Percentiles rank a stretch among this genome's conserved stretches.
Conservation (phyloP, 805 yeast genomes). For the Lachancea sp. region DNA sequence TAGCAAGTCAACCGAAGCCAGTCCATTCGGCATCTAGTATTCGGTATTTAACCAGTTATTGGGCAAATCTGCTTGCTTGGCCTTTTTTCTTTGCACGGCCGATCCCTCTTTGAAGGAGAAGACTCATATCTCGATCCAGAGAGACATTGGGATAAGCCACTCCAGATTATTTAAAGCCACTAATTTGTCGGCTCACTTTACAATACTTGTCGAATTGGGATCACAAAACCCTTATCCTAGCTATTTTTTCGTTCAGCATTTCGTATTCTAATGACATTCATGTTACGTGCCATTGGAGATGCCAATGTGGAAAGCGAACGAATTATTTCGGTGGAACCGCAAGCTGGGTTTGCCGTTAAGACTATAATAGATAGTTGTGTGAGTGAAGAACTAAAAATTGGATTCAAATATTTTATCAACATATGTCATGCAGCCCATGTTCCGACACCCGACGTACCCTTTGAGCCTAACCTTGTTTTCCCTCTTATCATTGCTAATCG, state of each 20-base stretch:
- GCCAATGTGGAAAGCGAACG: not conserved
- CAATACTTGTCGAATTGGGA: too few relatives aligned
- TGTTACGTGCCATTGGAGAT: conserved; percentile 2
- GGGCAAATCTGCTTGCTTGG: too few relatives aligned
- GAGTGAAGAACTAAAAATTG: conserved; percentile 12
- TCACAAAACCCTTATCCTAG: too few relatives aligned
- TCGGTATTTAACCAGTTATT: too few relatives aligned
- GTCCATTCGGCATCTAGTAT: too few relatives aligned
- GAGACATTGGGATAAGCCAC: too few relatives aligned
- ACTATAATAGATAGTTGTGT: conserved; percentile 39
- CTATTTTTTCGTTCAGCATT: not conserved
- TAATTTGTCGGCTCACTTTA: too few relatives aligned
- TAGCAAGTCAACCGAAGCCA: too few relatives aligned
- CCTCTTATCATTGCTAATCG: conserved; percentile 59
- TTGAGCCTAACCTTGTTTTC: conserved; percentile 52
- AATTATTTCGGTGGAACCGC: conserved; percentile 38
- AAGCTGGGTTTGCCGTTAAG: conserved; percentile 70
- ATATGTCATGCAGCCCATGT: conserved; percentile 61
- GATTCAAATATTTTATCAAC: conserved; percentile 70
- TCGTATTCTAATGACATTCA: not conserved
- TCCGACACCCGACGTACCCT: conserved; percentile 53
- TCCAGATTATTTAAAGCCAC: too few relatives aligned
- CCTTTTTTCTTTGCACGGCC: too few relatives aligned
- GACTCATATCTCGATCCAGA: too few relatives aligned
- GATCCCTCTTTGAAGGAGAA: too few relatives aligned